Evolutionary conservation across 1,284 basidiomycete species (phyloP).

Genomic region (Moesziomyces globuligerus): DNA sequence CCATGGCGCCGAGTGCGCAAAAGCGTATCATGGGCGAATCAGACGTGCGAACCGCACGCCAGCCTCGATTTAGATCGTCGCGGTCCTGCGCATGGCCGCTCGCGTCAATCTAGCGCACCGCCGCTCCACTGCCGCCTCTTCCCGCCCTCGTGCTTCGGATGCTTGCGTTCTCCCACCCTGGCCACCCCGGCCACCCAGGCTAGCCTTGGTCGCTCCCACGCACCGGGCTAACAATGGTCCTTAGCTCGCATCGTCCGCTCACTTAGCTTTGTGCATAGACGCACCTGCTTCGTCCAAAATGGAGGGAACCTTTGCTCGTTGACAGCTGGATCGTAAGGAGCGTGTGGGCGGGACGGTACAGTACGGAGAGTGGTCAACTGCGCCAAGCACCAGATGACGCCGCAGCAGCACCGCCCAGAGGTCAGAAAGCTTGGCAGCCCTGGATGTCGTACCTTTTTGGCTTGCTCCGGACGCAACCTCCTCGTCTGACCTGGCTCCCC

Average conservation of each 20-base stretch:
- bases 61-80: neutral
- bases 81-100: too few species aligned
- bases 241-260: too few species aligned
- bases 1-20: too few species aligned
- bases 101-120: constrained; percentile 9
- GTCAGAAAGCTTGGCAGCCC: neutral
- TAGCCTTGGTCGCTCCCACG: neutral
- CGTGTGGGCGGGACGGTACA: too few species aligned
- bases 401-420: neutral
- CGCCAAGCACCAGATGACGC: neutral
- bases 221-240: neutral
- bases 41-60: neutral
- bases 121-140: constrained; percentile 17
- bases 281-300: too few species aligned
- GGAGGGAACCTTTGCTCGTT: too few species aligned
- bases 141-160: constrained; percentile 30
- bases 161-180: too few species aligned
- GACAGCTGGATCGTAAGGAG: too few species aligned
- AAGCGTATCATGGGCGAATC: neutral
- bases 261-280: too few species aligned
- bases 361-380: neutral
- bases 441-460: neutral
- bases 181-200: neutral
- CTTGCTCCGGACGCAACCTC: neutral
- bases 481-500: neutral